Percentiles rank a stretch among this genome's conserved stretches.
These are phyloP conservation scores for Lecanicillium sp. DNA, from an alignment of 2,329 filamentous ascomycete genomes.

Conservation along the genomic window DNA sequence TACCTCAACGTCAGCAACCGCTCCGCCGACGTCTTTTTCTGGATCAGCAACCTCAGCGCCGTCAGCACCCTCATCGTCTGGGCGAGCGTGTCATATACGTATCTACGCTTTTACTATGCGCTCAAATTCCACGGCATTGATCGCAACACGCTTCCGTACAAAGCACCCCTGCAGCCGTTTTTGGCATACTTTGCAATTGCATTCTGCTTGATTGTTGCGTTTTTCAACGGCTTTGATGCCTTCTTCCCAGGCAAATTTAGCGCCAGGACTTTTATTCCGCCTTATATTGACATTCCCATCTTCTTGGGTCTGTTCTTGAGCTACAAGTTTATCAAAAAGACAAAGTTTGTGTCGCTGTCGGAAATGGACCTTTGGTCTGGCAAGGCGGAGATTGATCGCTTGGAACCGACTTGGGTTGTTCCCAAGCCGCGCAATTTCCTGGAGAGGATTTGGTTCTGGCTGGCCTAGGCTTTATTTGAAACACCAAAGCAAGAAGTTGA, in stretches of 20 bases:
- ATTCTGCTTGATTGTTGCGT: constrained; percentile 55
- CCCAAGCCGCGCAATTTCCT: constrained; percentile 26
- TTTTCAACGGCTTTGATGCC: constrained; percentile 66
- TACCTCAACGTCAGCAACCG: constrained; percentile 52
- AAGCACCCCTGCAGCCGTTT: constrained; percentile 58
- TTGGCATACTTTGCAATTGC: constrained; percentile 54
- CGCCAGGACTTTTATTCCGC: constrained; percentile 51
- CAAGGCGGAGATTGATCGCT: constrained; percentile 27
- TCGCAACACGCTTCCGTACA: constrained; percentile 56
- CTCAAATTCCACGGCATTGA: constrained; percentile 56
- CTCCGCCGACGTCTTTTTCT: constrained; percentile 52
- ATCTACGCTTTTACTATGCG: constrained; percentile 60
- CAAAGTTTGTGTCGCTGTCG: constrained; percentile 32
- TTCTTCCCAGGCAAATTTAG: constrained; percentile 50
- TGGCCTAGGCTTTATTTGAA: constrained; percentile 25
- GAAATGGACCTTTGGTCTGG: constrained; percentile 34
- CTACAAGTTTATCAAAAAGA: constrained; percentile 60
- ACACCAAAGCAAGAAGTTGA: too few species aligned
- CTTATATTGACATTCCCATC: constrained; percentile 61
- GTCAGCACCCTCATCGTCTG: constrained; percentile 64
- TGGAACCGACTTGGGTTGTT: constrained; percentile 28
- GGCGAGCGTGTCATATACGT: constrained; percentile 58
- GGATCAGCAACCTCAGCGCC: constrained; percentile 54
- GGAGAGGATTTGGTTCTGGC: constrained; percentile 32
- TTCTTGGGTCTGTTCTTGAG: constrained; percentile 52